Evolutionary conservation across 768 basidiomycete species (phyloP).

Genomic region (Rhodotorula babjevae): DNA sequence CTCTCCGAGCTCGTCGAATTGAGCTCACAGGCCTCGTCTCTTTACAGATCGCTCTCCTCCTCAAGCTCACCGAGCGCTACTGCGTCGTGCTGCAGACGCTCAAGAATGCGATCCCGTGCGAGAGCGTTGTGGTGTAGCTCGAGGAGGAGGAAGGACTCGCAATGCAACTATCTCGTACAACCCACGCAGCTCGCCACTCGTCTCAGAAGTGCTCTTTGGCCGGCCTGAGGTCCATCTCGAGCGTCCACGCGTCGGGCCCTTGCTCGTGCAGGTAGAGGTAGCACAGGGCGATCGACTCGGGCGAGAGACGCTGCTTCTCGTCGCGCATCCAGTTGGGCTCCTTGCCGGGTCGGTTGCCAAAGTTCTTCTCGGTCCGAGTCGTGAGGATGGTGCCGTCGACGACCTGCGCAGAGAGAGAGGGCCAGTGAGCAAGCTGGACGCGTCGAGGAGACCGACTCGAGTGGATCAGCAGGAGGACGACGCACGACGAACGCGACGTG

Average conservation of each 20-base stretch:
- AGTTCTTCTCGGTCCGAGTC: constrained; percentile 8
- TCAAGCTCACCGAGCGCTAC: constrained; percentile 19
- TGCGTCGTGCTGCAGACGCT: constrained; percentile 18
- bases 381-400: constrained; percentile 37
- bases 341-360: constrained; percentile 5
- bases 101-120: neutral
- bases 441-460: rapidly evolving
- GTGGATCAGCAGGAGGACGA: constrained; percentile 27
- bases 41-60: constrained; percentile 6
- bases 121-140: neutral
- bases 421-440: too few species aligned
- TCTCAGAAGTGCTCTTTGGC: constrained; percentile 24
- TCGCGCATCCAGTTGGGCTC: constrained; percentile 27
- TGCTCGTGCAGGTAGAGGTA: constrained; percentile 33
- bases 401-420: neutral
- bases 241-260: constrained; percentile 19
- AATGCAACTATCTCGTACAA: too few species aligned
- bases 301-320: constrained; percentile 15
- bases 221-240: constrained; percentile 35
- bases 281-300: constrained; percentile 22
- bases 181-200: too few species aligned
- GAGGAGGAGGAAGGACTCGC: too few species aligned
- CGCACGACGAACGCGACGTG: constrained; percentile 46
- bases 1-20: neutral
- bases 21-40: neutral